phyloP scores from a whole-genome alignment of 2,329 filamentous ascomycete genomes.

The Pseudogymnoascus sp. region DNA sequence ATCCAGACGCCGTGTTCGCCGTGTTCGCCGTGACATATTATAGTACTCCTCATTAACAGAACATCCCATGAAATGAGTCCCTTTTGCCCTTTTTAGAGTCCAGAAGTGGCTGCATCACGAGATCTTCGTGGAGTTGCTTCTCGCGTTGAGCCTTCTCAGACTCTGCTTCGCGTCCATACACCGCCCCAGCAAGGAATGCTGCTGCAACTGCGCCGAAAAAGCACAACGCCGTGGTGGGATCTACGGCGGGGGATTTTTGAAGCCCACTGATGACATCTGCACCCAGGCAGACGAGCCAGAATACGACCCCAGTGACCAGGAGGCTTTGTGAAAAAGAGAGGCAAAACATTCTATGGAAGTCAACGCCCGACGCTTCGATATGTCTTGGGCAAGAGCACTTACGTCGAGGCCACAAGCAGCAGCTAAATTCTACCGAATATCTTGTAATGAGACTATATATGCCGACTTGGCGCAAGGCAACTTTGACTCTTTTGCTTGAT shows the following conservation, averaged over 20 bases:
- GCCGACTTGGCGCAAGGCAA: not conserved
- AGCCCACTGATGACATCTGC: not conserved
- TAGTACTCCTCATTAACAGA: not conserved
- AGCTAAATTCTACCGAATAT: not conserved
- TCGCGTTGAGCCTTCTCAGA: not conserved
- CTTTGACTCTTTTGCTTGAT: not conserved
- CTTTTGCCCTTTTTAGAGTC: not conserved
- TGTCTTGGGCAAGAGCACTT: not conserved
- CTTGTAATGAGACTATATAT: not conserved
- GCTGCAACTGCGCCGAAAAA: not conserved
- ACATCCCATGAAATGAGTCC: not conserved
- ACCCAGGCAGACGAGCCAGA: not conserved
- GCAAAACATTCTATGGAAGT: not conserved
- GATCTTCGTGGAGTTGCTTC: not conserved
- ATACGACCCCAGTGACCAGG: not conserved
- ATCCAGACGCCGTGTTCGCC: not conserved
- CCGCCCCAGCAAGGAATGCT: not conserved
- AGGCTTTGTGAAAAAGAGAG: not conserved
- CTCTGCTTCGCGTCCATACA: not conserved
- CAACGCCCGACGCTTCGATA: not conserved
- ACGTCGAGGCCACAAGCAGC: not conserved
- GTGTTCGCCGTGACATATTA: constrained; percentile 5
- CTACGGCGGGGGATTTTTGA: not conserved
- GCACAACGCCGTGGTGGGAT: not conserved
- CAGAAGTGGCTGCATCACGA: not conserved